These are phyloP conservation scores for Elsinoe batatas DNA, from an alignment of 2,329 filamentous ascomycete species.

Conservation along the genomic window DNA sequence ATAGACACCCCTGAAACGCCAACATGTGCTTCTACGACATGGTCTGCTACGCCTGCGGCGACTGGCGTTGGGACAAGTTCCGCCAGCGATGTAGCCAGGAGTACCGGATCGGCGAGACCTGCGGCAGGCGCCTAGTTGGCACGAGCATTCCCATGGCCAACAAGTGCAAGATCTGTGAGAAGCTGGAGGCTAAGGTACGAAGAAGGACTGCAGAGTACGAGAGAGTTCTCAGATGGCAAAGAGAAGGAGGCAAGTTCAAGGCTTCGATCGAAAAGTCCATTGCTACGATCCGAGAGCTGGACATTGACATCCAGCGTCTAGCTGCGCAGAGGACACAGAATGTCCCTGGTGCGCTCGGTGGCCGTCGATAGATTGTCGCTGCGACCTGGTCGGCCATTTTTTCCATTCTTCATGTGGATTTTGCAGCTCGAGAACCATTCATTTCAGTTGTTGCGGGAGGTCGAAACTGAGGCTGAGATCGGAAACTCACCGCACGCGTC, in stretches of 20 bases:
- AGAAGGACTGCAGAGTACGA: constrained; percentile 63
- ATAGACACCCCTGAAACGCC: constrained; percentile 27
- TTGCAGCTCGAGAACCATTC: neutral
- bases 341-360: neutral
- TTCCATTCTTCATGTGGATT: neutral
- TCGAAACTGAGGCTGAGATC: neutral
- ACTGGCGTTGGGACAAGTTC: constrained; percentile 93
- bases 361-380: neutral
- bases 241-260: constrained; percentile 52
- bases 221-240: constrained; percentile 67
- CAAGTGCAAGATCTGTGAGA: constrained; percentile 77
- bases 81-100: constrained; percentile 87
- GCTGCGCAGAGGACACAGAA: constrained; percentile 16
- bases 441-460: neutral
- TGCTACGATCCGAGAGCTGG: constrained; percentile 62
- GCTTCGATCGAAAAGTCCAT: constrained; percentile 57
- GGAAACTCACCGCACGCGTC: neutral
- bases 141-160: constrained; percentile 61
- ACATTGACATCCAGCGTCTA: constrained; percentile 59
- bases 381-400: neutral
- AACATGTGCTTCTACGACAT: constrained; percentile 94
- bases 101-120: constrained; percentile 92
- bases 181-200: constrained; percentile 75
- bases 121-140: constrained; percentile 68
- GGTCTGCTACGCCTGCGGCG: constrained; percentile 73